Percentiles rank a stretch among this genome's conserved stretches.
phyloP scores from a whole-genome alignment of 805 yeast genomes.

The Candida qinlingensis region DNA sequence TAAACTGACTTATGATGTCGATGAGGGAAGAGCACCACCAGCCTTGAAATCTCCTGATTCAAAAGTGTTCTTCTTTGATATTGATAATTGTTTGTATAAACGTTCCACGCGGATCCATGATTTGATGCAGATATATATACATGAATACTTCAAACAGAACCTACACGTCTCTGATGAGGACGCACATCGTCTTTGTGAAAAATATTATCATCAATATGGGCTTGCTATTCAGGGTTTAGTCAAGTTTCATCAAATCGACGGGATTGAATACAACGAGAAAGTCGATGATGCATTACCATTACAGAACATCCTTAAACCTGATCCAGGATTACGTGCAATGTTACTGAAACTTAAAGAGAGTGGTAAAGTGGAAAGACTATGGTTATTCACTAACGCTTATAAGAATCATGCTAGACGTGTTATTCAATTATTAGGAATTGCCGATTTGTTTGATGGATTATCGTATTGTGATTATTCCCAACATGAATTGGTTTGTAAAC shows the following conservation, averaged over 20 bases:
- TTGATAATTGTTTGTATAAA: slow-evolving; percentile 86
- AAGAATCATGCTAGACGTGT: slow-evolving; percentile 84
- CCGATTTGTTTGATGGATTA: slow-evolving; percentile 91
- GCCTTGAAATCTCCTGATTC: slow-evolving; percentile 22
- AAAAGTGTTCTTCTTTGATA: slow-evolving; percentile 74
- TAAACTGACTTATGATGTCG: slow-evolving; percentile 25
- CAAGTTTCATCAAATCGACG: slow-evolving; percentile 63
- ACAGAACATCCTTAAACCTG: slow-evolving; percentile 68
- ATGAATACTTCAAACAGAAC: slow-evolving; percentile 66
- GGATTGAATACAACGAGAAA: slow-evolving; percentile 77
- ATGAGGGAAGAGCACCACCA: slow-evolving; percentile 17
- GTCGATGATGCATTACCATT: slow-evolving; percentile 93
- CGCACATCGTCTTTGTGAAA: slow-evolving; percentile 64
- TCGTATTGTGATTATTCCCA: slow-evolving; percentile 81
- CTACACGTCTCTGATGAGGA: slow-evolving; percentile 62
- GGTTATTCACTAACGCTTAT: slow-evolving; percentile 96
- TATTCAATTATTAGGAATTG: slow-evolving; percentile 72
- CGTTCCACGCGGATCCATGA: slow-evolving; percentile 74
- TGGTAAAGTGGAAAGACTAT: slow-evolving; percentile 63
- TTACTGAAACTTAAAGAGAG: slow-evolving; percentile 36
- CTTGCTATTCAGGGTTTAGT: slow-evolving; percentile 88
- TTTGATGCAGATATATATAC: slow-evolving; percentile 82
- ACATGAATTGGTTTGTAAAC: slow-evolving; percentile 78
- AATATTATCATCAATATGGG: slow-evolving; percentile 83
- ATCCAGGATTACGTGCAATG: slow-evolving; percentile 47